Evolutionary conservation across 495 filamentous ascomycete species (phyloP).

Genomic region (Hypoxylon crocopeplum): DNA sequence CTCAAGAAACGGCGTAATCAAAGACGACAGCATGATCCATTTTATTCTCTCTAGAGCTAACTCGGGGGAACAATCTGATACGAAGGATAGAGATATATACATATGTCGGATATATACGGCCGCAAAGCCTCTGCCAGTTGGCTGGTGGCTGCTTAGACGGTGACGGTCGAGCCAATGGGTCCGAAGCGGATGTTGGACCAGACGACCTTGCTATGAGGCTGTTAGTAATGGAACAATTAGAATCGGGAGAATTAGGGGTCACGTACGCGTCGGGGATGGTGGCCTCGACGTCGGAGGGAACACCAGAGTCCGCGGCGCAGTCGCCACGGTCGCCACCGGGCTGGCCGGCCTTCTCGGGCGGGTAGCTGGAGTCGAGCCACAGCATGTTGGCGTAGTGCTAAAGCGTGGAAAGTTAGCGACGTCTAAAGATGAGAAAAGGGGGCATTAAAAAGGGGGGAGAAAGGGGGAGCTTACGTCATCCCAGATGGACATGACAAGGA

Average conservation of each 20-base stretch:
- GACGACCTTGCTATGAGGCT: conserved; percentile 47
- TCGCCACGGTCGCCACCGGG: conserved; percentile 75
- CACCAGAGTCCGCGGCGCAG: conserved; percentile 67
- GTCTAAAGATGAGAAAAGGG: neutral
- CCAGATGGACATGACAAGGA: conserved; percentile 81
- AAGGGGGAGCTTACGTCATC: conserved; percentile 60
- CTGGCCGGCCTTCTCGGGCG: conserved; percentile 56
- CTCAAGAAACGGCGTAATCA: no score
- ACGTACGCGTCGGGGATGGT: conserved; percentile 61
- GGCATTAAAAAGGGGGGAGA: neutral
- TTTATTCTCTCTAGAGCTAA: conserved; percentile 35
- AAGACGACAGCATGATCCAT: conserved; percentile 12
- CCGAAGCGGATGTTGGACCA: conserved; percentile 76
- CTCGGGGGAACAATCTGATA: conserved; percentile 31
- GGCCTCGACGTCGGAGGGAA: conserved; percentile 65
- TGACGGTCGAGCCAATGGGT: conserved; percentile 69
- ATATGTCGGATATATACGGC: conserved; percentile 31
- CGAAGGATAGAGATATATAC: conserved; percentile 35
- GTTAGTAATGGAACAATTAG: conserved; percentile 9
- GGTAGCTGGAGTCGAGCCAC: conserved; percentile 84
- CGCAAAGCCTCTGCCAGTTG: conserved; percentile 2
- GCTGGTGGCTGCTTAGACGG: conserved; percentile 35
- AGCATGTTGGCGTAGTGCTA: conserved; percentile 75
- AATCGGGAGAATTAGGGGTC: conserved; percentile 45
- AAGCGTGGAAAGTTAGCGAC: neutral